Percentiles rank a stretch among this genome's conserved stretches.
Evolutionary conservation across 2,329 filamentous ascomycete species (phyloP).

Genomic region (Paecilomyces formosus): DNA sequence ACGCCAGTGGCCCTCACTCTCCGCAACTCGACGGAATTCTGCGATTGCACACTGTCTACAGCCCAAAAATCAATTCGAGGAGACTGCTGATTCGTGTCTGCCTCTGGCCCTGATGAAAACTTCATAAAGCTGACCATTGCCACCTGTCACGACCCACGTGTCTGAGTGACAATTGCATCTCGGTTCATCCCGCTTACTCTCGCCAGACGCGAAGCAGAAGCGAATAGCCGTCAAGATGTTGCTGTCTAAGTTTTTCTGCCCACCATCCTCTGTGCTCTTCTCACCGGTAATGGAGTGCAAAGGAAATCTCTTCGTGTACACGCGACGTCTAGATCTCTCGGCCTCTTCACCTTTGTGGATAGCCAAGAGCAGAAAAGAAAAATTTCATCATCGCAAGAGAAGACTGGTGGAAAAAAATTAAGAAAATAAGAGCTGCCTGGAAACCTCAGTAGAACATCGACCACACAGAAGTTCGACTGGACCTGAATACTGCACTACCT

Average conservation of each 20-base stretch:
- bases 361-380: background rate
- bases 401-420: no score
- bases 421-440: no score
- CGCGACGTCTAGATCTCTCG: background rate
- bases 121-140: background rate
- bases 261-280: background rate
- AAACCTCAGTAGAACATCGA: no score
- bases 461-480: no score
- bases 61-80: background rate
- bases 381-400: background rate
- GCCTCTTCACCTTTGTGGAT: background rate
- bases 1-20: background rate
- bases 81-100: background rate
- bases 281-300: background rate
- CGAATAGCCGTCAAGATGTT: background rate
- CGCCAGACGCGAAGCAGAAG: background rate
- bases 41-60: background rate
- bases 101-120: background rate
- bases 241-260: background rate
- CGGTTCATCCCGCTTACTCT: background rate
- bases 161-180: background rate
- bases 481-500: no score
- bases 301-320: background rate
- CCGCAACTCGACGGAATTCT: background rate
- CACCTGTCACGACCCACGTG: background rate